A percentile compares a stretch with the other conserved stretches of the same genome.
Evolutionary conservation across 352 stramenopile species (phyloP).

Genomic region (Pythium folliculosum): DNA sequence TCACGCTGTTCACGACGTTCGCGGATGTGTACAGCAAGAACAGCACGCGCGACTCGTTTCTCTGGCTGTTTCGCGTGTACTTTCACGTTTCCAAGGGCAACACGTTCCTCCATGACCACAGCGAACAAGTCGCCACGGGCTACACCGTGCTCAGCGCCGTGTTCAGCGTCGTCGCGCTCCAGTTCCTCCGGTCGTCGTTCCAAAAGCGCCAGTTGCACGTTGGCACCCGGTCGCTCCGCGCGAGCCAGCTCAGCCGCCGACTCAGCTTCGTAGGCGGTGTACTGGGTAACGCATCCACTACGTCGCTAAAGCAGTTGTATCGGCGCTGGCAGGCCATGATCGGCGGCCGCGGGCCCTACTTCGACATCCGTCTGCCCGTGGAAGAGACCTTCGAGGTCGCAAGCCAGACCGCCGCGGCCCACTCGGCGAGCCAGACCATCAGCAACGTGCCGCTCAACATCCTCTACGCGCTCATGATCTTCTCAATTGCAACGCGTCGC

Average conservation of each 20-base stretch:
- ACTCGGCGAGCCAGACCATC: slow-evolving; percentile 11
- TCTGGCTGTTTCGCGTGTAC: slow-evolving; percentile 12
- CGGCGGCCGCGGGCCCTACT: slow-evolving; percentile 21
- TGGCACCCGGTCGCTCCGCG: too few species aligned
- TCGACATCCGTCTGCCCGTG: slow-evolving; percentile 11
- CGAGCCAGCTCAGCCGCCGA: too few species aligned
- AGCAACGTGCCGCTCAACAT: slow-evolving; percentile 17
- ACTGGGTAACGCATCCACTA: too few species aligned
- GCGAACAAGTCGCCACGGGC: background rate
- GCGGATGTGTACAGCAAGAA: slow-evolving; percentile 9
- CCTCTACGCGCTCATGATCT: slow-evolving; percentile 16
- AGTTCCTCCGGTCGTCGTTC: background rate
- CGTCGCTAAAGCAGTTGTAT: background rate
- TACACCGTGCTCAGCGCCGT: slow-evolving; percentile 3
- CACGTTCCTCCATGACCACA: slow-evolving; percentile 6
- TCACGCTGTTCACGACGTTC: slow-evolving; percentile 1
- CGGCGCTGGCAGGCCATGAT: background rate
- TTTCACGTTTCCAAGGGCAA: slow-evolving; percentile 13
- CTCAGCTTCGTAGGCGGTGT: too few species aligned
- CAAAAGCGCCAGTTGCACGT: background rate
- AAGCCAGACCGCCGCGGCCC: slow-evolving; percentile 1
- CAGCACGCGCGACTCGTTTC: slow-evolving; percentile 5
- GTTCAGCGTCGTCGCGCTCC: background rate
- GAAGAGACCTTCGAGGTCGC: slow-evolving; percentile 5
- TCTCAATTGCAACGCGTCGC: slow-evolving; percentile 5